A percentile compares a stretch with the other conserved stretches of the same genome.
Evolutionary conservation across 2,329 filamentous ascomycete genomes (phyloP).

Genomic region (Fusarium verticillioides): DNA sequence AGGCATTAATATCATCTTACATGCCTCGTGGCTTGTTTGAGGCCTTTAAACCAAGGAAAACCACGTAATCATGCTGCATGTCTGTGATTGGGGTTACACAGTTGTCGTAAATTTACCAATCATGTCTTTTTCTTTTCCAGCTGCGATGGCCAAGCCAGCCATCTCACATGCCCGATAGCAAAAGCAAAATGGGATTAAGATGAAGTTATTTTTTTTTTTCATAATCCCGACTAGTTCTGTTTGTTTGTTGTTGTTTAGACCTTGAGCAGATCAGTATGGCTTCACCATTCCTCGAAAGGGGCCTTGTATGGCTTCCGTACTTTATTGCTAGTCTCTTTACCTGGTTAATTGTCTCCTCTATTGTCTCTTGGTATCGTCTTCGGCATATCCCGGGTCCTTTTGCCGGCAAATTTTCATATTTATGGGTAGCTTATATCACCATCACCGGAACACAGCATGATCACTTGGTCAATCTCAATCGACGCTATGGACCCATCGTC

Average conservation of each 20-base stretch:
- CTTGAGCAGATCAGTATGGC: not conserved
- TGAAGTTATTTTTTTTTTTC: not conserved
- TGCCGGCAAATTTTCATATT: not conserved
- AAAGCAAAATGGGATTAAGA: not conserved
- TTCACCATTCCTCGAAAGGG: not conserved
- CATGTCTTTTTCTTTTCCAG: not conserved
- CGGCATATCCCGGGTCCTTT: not conserved
- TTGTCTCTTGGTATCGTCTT: not conserved
- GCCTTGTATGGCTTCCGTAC: not conserved
- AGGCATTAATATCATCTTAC: not conserved
- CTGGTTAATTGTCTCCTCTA: not conserved
- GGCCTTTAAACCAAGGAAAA: not conserved
- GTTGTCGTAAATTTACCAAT: not conserved
- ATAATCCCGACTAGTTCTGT: not conserved
- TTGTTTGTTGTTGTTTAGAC: not conserved
- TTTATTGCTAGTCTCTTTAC: not conserved
- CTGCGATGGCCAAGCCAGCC: not conserved
- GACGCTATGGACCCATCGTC: not conserved
- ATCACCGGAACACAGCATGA: not conserved
- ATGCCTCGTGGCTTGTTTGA: not conserved
- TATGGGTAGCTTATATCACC: not conserved
- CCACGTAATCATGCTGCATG: not conserved
- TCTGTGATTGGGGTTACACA: not conserved
- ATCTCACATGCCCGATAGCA: not conserved
- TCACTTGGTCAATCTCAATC: not conserved